Base-by-base conservation (phyloP, 169 alveolate species). In the Cytauxzoon felis region DNA sequence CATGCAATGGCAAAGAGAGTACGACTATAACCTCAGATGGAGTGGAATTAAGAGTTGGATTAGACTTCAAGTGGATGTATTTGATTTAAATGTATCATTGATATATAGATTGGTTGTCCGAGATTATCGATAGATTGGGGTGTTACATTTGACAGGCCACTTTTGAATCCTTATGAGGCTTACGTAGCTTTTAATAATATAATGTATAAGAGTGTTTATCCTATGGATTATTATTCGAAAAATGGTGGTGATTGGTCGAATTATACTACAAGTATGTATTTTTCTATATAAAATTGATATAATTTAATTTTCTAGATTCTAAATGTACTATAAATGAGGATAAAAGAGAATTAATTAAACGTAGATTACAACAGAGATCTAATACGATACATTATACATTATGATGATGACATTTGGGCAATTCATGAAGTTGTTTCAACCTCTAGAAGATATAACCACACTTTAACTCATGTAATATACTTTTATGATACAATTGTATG, bases 81-180 rank as follows among this genome's bases (percentile, higher is more conserved):
- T 6, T n/a, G 27, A 26, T 69, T 27, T n/a, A 71, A n/a, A n/a
- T n/a, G n/a, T n/a, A n/a, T n/a, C n/a, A n/a, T n/a, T n/a, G n/a
- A n/a, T n/a, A n/a, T 89, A 59, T 87, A 98, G 89, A 88, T 97
- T 16, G 99, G 98, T 3, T 98, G 99, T 66, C 99, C 99, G 8
- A 88, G 99, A 47, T 88, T 98, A 33, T 93, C 98, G 8, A 93
- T 97, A 51, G 99, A 98, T 79, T 98, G 99, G 99, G 99, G 99
- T 0, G 91, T 88, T 36, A 82, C 87, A 51, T 95, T 92, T 66
- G 50, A 73, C 11, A 90, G 90, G 53, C 99, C 99, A 5, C 79
- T 96, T 48, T 86, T 96, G 68, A 95, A 95, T 58, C 95, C 99
- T 30, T 98, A 96, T 88, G 99, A 98, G 84, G 97, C 97, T 5